Conservation (phyloP, 2,329 filamentous ascomycete species). For the Pyricularia grisea region DNA sequence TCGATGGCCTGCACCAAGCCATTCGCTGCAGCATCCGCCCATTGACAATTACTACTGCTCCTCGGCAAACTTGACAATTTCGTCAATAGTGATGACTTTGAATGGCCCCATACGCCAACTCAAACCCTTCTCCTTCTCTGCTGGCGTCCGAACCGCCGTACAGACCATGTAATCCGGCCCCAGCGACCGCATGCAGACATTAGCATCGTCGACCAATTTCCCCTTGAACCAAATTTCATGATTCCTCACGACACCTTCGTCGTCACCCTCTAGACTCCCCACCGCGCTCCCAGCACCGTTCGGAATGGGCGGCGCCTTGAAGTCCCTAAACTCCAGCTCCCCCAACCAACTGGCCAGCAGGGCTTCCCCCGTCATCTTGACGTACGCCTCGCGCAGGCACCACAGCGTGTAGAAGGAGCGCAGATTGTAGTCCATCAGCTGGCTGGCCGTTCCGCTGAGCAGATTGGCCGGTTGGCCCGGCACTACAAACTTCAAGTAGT, state of each 20-base stretch:
- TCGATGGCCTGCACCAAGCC: background rate
- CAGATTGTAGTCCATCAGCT: constrained; percentile 50
- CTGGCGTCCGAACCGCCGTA: constrained; percentile 36
- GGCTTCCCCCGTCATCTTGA: constrained; percentile 76
- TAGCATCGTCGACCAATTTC: constrained; percentile 27
- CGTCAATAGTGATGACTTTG: constrained; percentile 31
- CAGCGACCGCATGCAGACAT: constrained; percentile 32
- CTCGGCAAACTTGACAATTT: constrained; percentile 36
- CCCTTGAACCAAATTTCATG: constrained; percentile 31
- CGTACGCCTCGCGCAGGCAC: constrained; percentile 72
- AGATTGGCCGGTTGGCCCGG: constrained; percentile 17
- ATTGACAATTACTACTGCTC: constrained; percentile 3
- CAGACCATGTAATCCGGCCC: constrained; percentile 45
- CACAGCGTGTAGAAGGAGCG: constrained; percentile 68
- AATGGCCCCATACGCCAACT: constrained; percentile 29
- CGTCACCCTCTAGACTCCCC: constrained; percentile 8
- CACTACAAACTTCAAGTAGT: constrained; percentile 45
- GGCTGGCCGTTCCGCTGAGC: constrained; percentile 15
- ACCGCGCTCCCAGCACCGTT: constrained; percentile 9
- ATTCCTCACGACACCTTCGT: constrained; percentile 13
- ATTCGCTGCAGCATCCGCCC: background rate
- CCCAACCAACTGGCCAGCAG: constrained; percentile 64
- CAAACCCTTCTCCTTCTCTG: constrained; percentile 25
- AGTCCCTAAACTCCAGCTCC: constrained; percentile 58
- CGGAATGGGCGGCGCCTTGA: constrained; percentile 41